These are phyloP conservation scores for Metarhizium anisopliae DNA, from an alignment of 2,329 filamentous ascomycete species.

Conservation along the genomic window DNA sequence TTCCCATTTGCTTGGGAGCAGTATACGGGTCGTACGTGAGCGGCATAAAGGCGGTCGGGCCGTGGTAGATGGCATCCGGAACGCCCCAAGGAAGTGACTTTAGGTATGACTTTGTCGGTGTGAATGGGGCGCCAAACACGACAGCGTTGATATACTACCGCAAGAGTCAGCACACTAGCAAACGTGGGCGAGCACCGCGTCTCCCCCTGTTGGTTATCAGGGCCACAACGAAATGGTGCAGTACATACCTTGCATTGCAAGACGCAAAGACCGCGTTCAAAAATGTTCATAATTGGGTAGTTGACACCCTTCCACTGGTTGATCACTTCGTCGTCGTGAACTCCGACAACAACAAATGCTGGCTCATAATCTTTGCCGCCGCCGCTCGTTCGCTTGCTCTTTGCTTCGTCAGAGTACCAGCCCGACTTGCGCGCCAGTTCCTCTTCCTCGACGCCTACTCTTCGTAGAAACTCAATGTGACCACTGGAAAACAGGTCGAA, in stretches of 20 bases:
- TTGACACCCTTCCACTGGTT: slow-evolving; percentile 96
- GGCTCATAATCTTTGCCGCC: slow-evolving; percentile 66
- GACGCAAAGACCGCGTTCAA: slow-evolving; percentile 90
- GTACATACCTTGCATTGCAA: slow-evolving; percentile 76
- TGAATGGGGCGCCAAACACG: slow-evolving; percentile 84
- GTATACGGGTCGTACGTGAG: slow-evolving; percentile 72
- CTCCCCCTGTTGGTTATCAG: not conserved
- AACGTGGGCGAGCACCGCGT: not conserved
- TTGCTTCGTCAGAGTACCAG: slow-evolving; percentile 64
- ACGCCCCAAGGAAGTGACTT: slow-evolving; percentile 62
- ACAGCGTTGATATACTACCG: slow-evolving; percentile 74
- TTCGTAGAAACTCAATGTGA: slow-evolving; percentile 87
- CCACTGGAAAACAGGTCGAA: slow-evolving; percentile 96
- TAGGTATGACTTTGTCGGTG: slow-evolving; percentile 72
- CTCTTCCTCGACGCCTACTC: slow-evolving; percentile 67
- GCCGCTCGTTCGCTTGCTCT: slow-evolving; percentile 49
- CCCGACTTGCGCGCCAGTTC: slow-evolving; percentile 55
- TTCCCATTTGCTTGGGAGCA: slow-evolving; percentile 70
- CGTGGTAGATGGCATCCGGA: slow-evolving; percentile 83
- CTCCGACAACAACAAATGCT: slow-evolving; percentile 81
- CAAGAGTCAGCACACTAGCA: not conserved
- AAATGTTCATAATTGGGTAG: slow-evolving; percentile 99
- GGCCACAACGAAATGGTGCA: not conserved
- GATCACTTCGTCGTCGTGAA: slow-evolving; percentile 92
- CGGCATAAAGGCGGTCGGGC: slow-evolving; percentile 87